Base-by-base conservation (phyloP, 805 yeast species). In the Sugiyamaella valdiviana region DNA sequence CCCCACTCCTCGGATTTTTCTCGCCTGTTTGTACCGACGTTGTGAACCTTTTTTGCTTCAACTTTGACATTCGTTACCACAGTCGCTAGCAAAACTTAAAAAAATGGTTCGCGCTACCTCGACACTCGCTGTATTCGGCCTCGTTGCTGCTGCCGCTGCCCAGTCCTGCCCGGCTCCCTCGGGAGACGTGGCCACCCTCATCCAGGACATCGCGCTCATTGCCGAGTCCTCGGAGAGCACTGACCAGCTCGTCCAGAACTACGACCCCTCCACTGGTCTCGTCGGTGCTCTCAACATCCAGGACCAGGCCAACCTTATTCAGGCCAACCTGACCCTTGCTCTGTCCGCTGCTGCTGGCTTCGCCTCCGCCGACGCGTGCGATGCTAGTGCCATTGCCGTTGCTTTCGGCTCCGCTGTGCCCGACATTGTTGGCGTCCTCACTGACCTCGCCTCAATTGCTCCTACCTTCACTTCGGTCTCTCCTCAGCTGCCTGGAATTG, bases 391-490 rank as follows among this genome's bases (percentile, higher is more conserved):
- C 38, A 32, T 48, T 20, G 26, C 51, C 16, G 47, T 42, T 20
- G 40, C 54, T 36, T 52, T 41, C 21, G 10, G 45, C 20, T 45
- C 58, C 16, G 51, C 59, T 36, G 29, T 43, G 10, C 10, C 50
- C 17, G 51, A 57, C 19, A 49, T 61, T 39, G 38, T 44, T 10
- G 29, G 39, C 17, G 56, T 62, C 16, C 53, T 62, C 36, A 26
- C 35, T 26, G 55, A 53, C 32, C 53, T 63, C 15, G 46, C 45
- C 21, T 17, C 36, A 39, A 59, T 58, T 57, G 58, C 58, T 17
- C 26, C 45, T 36, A 63, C 51, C 53, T 58, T 62, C 50, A 21
- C 26, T 41, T 37, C 53, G 29, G 61, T 52, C 20, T 57, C 57
- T 6, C 58, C 58, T 24, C 42, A 15, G 32, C 1, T 42, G 22